Evolutionary conservation across 2,329 filamentous ascomycete genomes (phyloP), one percentile per base, ranked within the genome.

Genomic region (Trichoderma sp.): DNA sequence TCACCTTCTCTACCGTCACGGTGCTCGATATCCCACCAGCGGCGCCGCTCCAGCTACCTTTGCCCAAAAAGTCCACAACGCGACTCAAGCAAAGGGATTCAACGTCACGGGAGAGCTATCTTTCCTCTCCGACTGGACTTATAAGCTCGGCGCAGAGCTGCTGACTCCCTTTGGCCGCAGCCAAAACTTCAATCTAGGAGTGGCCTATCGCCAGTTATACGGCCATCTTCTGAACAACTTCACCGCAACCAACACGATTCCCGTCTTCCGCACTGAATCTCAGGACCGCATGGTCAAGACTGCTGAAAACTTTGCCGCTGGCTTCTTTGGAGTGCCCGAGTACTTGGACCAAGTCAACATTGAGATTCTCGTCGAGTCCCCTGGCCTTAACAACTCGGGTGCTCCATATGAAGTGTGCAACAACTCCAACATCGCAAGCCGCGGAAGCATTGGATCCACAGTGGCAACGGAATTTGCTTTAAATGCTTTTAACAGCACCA

Each of bases 151-250:
- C 18, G 66, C 66, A 4, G 66, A 68, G 66, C 29, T 68, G n/a
- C 66, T 68, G 45, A 68, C 66, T 4, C 66, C 66, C 14, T 68
- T 68, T 35, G 66, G 66, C 66, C 66, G 66, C 45, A 68, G 66
- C 31, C 66, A 68, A 68, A 68, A 68, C 66, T 68, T 68, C 66
- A 68, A 68, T 59, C 66, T 68, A 12, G 66, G 66, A 33, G 65
- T 68, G n/a, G 65, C 65, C 7, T 68, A 68, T 31, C 66, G 66
- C 12, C 66, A 68, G 12, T 16, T 68, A 3, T 68, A 68, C 3
- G 66, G 66, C 29, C 50, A 59, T 11, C 45, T 68, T 38, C 21
- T 68, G 4, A 68, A 68, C 45, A 68, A 68, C n/a, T 68, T 68
- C 24, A 68, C 66, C 3, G n/a, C 41, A 6, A 68, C 45, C 29